phyloP scores from a whole-genome alignment of 2,329 filamentous ascomycete genomes.

The Stemphylium vesicarium region DNA sequence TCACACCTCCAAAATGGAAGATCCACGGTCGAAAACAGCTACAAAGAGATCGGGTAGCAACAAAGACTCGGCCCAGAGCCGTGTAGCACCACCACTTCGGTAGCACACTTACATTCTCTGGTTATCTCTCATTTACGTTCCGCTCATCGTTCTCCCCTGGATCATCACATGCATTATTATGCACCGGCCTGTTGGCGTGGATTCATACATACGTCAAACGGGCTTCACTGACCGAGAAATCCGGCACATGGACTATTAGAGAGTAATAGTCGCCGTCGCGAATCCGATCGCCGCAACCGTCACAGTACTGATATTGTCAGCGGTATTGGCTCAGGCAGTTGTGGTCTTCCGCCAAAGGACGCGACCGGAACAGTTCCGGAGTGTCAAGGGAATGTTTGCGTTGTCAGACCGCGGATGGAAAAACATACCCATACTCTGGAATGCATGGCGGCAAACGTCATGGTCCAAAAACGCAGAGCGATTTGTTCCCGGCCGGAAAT shows the following conservation, averaged over 20 bases:
- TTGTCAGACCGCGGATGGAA: not conserved
- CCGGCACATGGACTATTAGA: not conserved
- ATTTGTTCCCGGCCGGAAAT: not conserved
- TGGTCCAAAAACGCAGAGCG: no score
- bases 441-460: no score
- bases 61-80: not conserved
- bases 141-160: not conserved
- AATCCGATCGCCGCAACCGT: not conserved
- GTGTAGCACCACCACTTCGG: not conserved
- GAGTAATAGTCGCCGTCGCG: not conserved
- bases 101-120: not conserved
- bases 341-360: not conserved
- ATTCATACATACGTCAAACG: not conserved
- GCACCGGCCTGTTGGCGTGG: not conserved
- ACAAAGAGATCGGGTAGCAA: no score
- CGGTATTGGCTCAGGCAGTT: not conserved
- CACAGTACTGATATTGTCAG: not conserved
- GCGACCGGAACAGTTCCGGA: not conserved
- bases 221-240: not conserved
- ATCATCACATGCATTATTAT: constrained; percentile 4
- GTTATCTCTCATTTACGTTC: not conserved
- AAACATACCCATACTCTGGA: not conserved
- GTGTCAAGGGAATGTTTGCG: not conserved
- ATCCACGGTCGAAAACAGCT: no score
- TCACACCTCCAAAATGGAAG: no score